Percentiles rank a stretch among this genome's conserved stretches.
These are phyloP conservation scores for Sclerospora graminicola DNA, from an alignment of 352 stramenopile genomes.

Conservation along the genomic window DNA sequence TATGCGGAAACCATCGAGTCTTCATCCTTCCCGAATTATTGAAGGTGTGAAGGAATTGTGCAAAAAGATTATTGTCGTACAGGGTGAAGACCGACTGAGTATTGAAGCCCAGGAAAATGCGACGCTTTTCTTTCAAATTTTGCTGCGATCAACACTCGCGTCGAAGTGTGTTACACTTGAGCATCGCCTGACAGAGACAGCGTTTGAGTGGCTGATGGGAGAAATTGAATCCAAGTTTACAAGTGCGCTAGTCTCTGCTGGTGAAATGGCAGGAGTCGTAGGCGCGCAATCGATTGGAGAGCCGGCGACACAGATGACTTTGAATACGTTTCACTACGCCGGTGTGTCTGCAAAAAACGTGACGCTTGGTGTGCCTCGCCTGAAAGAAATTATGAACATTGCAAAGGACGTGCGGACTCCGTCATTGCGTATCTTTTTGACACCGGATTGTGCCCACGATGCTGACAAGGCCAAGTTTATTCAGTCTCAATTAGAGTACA, in stretches of 20 bases:
- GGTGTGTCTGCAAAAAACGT: constrained; percentile 99
- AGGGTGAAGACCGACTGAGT: constrained; percentile 90
- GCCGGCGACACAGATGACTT: constrained; percentile 99
- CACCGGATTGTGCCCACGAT: constrained; percentile 81
- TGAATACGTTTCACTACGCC: constrained; percentile 99
- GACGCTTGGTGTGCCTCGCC: constrained; percentile 96
- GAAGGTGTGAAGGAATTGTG: constrained; percentile 90
- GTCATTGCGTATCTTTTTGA: constrained; percentile 93
- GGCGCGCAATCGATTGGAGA: constrained; percentile 99
- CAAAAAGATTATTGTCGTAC: constrained; percentile 93
- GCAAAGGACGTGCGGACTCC: constrained; percentile 97
- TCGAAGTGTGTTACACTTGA: constrained; percentile 95
- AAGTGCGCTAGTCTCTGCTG: constrained; percentile 90
- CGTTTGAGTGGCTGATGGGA: constrained; percentile 92
- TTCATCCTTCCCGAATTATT: constrained; percentile 88
- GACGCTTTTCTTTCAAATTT: constrained; percentile 96
- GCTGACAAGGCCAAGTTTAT: constrained; percentile 86
- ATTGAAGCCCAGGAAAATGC: constrained; percentile 97
- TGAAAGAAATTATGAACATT: constrained; percentile 99
- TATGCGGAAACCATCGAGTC: constrained; percentile 85
- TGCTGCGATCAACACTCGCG: constrained; percentile 92
- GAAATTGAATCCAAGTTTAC: constrained; percentile 97
- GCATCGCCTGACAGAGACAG: constrained; percentile 92
- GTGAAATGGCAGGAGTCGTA: constrained; percentile 98
- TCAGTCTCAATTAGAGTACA: constrained; percentile 95